These are phyloP conservation scores for Suhomyces yuchorum DNA, from an alignment of 1,139 yeast species.

Conservation along the genomic window DNA sequence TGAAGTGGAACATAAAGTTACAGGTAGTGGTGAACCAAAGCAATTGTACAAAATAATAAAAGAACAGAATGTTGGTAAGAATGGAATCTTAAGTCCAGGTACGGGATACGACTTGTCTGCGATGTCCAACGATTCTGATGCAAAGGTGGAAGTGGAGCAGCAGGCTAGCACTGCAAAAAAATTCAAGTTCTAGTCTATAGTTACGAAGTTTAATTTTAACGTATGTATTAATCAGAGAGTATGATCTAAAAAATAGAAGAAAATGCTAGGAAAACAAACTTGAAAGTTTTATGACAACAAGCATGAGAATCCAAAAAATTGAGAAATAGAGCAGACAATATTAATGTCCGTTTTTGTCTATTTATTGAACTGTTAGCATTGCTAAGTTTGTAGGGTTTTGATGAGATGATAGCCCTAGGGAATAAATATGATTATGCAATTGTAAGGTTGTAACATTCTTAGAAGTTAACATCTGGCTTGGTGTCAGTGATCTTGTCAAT, in stretches of 20 bases:
- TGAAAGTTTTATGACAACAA: constrained; percentile 10
- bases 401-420: constrained; percentile 6
- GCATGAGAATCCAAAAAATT: constrained; percentile 7
- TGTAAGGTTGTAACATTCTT: constrained; percentile 10
- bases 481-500: constrained; percentile 60
- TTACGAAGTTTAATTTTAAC: constrained; percentile 3
- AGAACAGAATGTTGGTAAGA: constrained; percentile 21
- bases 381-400: constrained; percentile 10
- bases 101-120: constrained; percentile 24
- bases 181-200: constrained; percentile 16
- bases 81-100: constrained; percentile 23
- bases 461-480: constrained; percentile 43
- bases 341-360: constrained; percentile 4
- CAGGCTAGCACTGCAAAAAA: constrained; percentile 7
- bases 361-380: constrained; percentile 10
- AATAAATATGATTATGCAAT: constrained; percentile 16
- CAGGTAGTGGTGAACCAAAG: constrained; percentile 16
- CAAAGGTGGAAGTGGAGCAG: background rate
- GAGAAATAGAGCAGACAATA: background rate
- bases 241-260: constrained; percentile 11
- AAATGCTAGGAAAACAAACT: constrained; percentile 13
- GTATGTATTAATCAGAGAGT: constrained; percentile 14
- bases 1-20: background rate
- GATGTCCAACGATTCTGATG: background rate
- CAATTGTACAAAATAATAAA: constrained; percentile 34